Evolutionary conservation across 2,329 filamentous ascomycete genomes (phyloP), one percentile per base, ranked within the genome.

Genomic region (Talaromyces marneffei): DNA sequence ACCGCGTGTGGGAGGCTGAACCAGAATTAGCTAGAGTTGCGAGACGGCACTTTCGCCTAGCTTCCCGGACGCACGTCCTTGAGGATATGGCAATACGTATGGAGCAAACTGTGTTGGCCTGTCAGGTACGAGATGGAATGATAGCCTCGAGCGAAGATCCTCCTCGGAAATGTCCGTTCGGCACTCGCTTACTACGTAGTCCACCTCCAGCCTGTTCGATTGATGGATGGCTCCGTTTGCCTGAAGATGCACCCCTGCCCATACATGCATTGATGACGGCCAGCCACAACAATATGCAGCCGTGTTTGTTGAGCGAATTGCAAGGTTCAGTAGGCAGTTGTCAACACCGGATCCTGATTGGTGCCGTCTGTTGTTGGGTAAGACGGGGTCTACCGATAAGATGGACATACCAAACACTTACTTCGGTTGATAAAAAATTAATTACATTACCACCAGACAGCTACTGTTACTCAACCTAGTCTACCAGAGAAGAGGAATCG

Each of bases 31-130:
- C 18, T 16, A 23, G 20, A 58, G 31, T 37, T 39, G 42, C 16
- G 31, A 53, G 48, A 42, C 57, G 57, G 57, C 57, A 53, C 46
- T 59, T 59, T 53, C n/a, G 57, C 48, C 46, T 59, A 59, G 57
- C 39, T 39, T 53, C 46, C 57, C 57, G 48, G 35, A 59, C 35
- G 57, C 57, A 59, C 48, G 57, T 59, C 46, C 57, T 52, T 52
- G 46, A 33, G 31, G 33, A 59, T 40, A 12, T 59, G 31, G 33
- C 27, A 48, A 35, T 27, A 20, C n/a, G 18, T 18, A n/a, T 52
- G 46, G 48, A 59, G 35, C 57, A 59, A 55, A 53, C 27, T 23
- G n/a, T 23, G 50, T 53, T 46, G 33, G 27, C n/a, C n/a, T 23
- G 44, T 44, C 57, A 59, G 57, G 57, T 59, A 59, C 57, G 33